Conservation (phyloP, 2,329 filamentous ascomycete genomes). For the Xylariales sp. region DNA sequence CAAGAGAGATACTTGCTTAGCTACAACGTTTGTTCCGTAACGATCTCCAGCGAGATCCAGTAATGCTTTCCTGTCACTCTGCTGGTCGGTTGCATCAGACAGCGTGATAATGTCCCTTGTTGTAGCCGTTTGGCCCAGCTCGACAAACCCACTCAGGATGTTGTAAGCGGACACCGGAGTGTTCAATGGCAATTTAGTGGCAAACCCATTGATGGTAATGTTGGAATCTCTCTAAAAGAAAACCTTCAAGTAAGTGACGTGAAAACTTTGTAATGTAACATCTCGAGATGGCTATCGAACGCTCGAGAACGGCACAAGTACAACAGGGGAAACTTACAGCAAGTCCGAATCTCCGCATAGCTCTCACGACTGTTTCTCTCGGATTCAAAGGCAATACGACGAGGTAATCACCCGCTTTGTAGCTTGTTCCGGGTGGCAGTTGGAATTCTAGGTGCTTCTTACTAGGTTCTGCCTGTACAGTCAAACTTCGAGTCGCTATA, state of each 20-base stretch:
- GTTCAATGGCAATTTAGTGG: conserved; percentile 50
- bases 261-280: too few relatives aligned
- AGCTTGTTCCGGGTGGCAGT: conserved; percentile 61
- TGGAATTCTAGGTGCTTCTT: conserved; percentile 66
- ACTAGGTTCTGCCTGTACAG: conserved; percentile 40
- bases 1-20: conserved; percentile 60
- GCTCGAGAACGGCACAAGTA: too few relatives aligned
- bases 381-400: conserved; percentile 70
- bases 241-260: too few relatives aligned
- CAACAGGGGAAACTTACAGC: conserved; percentile 23
- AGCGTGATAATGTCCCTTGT: conserved; percentile 46
- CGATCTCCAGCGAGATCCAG: conserved; percentile 38
- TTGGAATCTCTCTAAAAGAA: conserved; percentile 58
- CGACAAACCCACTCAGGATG: conserved; percentile 66
- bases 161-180: conserved; percentile 56
- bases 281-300: conserved; percentile 54
- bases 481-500: conserved; percentile 46
- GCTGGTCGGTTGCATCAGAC: conserved; percentile 19
- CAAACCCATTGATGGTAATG: conserved; percentile 54
- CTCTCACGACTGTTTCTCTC: conserved; percentile 54
- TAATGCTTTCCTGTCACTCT: conserved; percentile 31
- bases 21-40: conserved; percentile 43
- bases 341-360: conserved; percentile 61
- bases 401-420: conserved; percentile 72
- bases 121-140: conserved; percentile 68